Percentiles rank a stretch among this genome's conserved stretches.
These are phyloP conservation scores for Lactarius quietus DNA, from an alignment of 768 basidiomycete genomes.

Conservation along the genomic window DNA sequence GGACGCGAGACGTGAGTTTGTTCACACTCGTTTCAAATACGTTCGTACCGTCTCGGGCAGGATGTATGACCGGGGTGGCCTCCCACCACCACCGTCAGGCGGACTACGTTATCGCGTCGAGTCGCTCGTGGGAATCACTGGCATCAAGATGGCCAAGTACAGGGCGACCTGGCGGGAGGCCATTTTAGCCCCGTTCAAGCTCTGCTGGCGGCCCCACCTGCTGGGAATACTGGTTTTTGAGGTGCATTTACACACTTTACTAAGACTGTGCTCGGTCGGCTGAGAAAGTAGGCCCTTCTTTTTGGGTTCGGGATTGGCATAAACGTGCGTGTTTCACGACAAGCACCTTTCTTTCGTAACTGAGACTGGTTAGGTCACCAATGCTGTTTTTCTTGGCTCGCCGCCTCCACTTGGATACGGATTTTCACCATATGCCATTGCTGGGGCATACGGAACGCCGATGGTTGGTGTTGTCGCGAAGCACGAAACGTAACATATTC, in stretches of 20 bases:
- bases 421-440: conserved; percentile 46
- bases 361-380: conserved; percentile 48
- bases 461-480: conserved; percentile 39
- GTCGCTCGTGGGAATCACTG: conserved; percentile 60
- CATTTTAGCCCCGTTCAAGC: conserved; percentile 43
- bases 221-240: conserved; percentile 42
- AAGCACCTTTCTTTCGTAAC: not conserved
- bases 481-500: not conserved
- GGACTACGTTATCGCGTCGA: conserved; percentile 52
- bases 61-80: conserved; percentile 54
- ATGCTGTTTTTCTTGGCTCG: conserved; percentile 58
- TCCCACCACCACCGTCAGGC: conserved; percentile 27
- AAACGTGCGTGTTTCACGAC: conserved; percentile 38
- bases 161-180: conserved; percentile 50
- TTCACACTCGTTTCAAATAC: not conserved
- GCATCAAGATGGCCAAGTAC: conserved; percentile 53
- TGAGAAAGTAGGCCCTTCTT: conserved; percentile 40
- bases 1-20: conserved; percentile 59
- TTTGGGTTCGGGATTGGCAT: conserved; percentile 68
- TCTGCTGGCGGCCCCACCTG: conserved; percentile 63
- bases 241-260: conserved; percentile 29
- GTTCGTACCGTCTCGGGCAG: conserved; percentile 33
- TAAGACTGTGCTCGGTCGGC: not conserved
- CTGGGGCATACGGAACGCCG: conserved; percentile 53
- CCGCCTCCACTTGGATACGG: conserved; percentile 54